Evolutionary conservation across 345 rosid genomes (phyloP), one percentile per base, ranked within the genome.

Genomic region (Syzygium oleosum): DNA sequence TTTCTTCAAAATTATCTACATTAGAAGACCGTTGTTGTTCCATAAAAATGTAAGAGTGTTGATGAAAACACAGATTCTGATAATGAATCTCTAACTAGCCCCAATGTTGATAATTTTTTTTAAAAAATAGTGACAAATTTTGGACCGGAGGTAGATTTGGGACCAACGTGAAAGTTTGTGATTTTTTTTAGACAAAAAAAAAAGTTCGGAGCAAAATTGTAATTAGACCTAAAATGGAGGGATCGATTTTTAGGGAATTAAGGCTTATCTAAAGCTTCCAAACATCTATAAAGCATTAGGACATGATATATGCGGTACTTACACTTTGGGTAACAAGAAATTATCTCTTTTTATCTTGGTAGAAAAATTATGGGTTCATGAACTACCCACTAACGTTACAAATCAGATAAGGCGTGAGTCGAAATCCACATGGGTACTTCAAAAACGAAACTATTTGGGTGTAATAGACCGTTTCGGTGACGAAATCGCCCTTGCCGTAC

Each of bases 31-130:
- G 9, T 38, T 16, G 21, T 3, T 29, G 7, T 65, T 65, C 19
- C 9, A 31, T 31, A 14, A 5, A 6, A 65, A 65, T 16, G 22
- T 65, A 1, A 63, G 5, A 16, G 1, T 65, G 1, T 65, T 0
- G 12, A 16, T 65, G 41, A 65, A 65, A 8, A 65, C 41, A 7
- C 0, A 15, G 3, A 41, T 31, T 31, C 0, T 7, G 0, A 65
- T 65, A 65, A 0, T 65, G 0, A 2, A 29, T 21, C 12, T 65
- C 34, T 65, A 31, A 31, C 22, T 16, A 3, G 7, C 5, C 9
- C 6, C 5, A 0, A 34, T 68, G 25, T 68, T 68, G 46, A 65
- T 34, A 68, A 17, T 17, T n/a, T n/a, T n/a, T n/a, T n/a, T n/a
- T n/a, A n/a, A n/a, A n/a, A 34, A 34, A 1, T 34, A 38, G 1